phyloP scores from a whole-genome alignment of 176 grass and related monocot genomes.

The Miscanthus lutarioriparius region DNA sequence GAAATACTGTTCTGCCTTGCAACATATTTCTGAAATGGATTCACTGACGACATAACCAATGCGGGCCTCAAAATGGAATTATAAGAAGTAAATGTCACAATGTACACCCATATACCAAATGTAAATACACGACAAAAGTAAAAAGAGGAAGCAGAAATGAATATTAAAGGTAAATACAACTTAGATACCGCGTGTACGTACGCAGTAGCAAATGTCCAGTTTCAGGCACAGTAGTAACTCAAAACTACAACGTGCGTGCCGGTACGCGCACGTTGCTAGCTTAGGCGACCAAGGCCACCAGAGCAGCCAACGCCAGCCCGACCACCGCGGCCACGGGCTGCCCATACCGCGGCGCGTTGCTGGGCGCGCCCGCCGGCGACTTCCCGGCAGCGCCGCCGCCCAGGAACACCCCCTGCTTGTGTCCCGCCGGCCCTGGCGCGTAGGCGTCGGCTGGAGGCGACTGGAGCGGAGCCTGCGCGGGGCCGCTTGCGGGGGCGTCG shows the following conservation, averaged over 20 bases:
- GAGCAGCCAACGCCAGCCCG: constrained; percentile 34
- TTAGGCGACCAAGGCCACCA: constrained; percentile 36
- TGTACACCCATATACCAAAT: background rate
- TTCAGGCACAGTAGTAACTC: background rate
- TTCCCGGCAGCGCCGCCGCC: background rate
- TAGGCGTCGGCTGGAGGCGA: constrained; percentile 21
- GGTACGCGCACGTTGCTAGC: constrained; percentile 9
- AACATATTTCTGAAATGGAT: background rate
- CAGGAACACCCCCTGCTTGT: background rate
- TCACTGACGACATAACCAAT: background rate
- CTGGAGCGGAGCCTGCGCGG: background rate
- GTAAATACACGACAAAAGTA: background rate
- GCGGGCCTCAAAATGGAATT: constrained; percentile 5
- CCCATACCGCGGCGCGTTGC: background rate
- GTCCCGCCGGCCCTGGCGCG: background rate
- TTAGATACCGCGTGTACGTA: background rate
- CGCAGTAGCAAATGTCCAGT: background rate
- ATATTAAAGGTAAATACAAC: constrained; percentile 16
- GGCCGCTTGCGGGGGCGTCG: background rate
- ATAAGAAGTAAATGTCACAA: constrained; percentile 15
- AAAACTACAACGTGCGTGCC: constrained; percentile 6
- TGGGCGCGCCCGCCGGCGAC: constrained; percentile 18
- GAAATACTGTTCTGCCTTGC: background rate
- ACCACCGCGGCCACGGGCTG: constrained; percentile 19
- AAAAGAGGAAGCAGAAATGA: background rate